Evolutionary conservation across 768 basidiomycete species (phyloP).

Genomic region (Leccinum obscurum): DNA sequence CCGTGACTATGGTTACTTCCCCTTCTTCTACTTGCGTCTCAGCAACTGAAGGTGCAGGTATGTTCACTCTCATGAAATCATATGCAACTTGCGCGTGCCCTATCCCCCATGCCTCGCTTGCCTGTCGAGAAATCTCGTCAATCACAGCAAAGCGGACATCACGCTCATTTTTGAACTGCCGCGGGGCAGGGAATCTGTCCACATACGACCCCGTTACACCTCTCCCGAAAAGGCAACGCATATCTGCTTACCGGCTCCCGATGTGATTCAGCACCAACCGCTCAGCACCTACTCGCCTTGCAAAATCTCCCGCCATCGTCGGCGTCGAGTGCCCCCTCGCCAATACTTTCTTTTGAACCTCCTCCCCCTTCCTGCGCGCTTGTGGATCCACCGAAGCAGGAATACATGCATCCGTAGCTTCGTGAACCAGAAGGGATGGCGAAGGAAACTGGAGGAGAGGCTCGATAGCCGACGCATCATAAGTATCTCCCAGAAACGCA

Average conservation of each 20-base stretch:
- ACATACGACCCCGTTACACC: neutral
- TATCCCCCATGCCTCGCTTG: constrained; percentile 57
- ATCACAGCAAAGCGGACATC: constrained; percentile 46
- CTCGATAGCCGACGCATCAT: constrained; percentile 58
- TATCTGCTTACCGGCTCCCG: constrained; percentile 52
- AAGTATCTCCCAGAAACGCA: constrained; percentile 78
- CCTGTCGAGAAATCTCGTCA: constrained; percentile 61
- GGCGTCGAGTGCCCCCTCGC: constrained; percentile 78
- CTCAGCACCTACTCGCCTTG: constrained; percentile 57
- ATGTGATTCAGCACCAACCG: constrained; percentile 78
- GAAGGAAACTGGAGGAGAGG: constrained; percentile 52
- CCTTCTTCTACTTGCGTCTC: neutral
- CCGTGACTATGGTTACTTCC: neutral
- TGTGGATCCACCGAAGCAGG: constrained; percentile 52
- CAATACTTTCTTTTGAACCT: constrained; percentile 50
- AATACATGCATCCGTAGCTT: constrained; percentile 77
- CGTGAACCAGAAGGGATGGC: constrained; percentile 78
- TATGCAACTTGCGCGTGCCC: constrained; percentile 52
- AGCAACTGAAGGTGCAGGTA: constrained; percentile 29
- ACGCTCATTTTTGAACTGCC: constrained; percentile 30
- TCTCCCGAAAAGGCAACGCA: neutral
- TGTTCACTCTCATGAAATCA: constrained; percentile 52
- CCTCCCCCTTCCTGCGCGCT: constrained; percentile 42
- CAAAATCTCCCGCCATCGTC: constrained; percentile 75
- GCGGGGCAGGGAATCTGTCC: constrained; percentile 55